These are phyloP conservation scores for Neurospora sp. DNA, from an alignment of 495 filamentous ascomycete species.

Conservation along the genomic window DNA sequence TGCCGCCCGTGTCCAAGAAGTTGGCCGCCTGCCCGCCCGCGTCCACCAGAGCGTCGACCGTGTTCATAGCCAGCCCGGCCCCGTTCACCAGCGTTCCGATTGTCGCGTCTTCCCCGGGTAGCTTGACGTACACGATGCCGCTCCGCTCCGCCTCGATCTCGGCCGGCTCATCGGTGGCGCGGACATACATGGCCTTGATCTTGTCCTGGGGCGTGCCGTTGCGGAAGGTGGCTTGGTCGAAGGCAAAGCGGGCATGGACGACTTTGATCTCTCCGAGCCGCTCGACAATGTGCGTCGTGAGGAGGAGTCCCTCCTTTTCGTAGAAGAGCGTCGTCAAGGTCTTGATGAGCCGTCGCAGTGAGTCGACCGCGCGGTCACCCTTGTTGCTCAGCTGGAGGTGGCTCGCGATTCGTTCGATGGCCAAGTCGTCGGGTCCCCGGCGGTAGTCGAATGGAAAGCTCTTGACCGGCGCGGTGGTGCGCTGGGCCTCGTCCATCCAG, in stretches of 20 bases:
- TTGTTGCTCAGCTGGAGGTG: slow-evolving; percentile 15
- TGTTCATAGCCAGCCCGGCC: slow-evolving; percentile 89
- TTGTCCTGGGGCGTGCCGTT: slow-evolving; percentile 54
- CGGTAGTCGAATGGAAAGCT: slow-evolving; percentile 56
- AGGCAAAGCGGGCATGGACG: slow-evolving; percentile 44
- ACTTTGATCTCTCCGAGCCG: slow-evolving; percentile 36
- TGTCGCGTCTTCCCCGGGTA: slow-evolving; percentile 36
- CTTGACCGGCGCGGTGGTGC: slow-evolving; percentile 23
- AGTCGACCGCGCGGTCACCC: slow-evolving; percentile 10
- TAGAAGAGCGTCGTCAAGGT: slow-evolving; percentile 51
- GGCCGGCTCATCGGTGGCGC: slow-evolving; percentile 39
- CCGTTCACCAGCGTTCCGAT: slow-evolving; percentile 79
- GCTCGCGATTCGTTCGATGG: slow-evolving; percentile 32
- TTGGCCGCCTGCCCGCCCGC: slow-evolving; percentile 61
- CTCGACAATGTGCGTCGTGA: slow-evolving; percentile 40
- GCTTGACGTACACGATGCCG: slow-evolving; percentile 64
- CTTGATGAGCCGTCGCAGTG: slow-evolving; percentile 41
- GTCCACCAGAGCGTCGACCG: slow-evolving; percentile 63
- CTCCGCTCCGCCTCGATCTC: slow-evolving; percentile 58
- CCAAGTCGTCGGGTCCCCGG: slow-evolving; percentile 36
- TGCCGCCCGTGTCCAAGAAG: slow-evolving; percentile 85
- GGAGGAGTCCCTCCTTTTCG: slow-evolving; percentile 55
- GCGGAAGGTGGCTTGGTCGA: slow-evolving; percentile 71
- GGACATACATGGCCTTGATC: slow-evolving; percentile 49
- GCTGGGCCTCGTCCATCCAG: slow-evolving; percentile 23